phyloP scores from a whole-genome alignment of 179 eudicot genomes.

The Actinidia arguta region DNA sequence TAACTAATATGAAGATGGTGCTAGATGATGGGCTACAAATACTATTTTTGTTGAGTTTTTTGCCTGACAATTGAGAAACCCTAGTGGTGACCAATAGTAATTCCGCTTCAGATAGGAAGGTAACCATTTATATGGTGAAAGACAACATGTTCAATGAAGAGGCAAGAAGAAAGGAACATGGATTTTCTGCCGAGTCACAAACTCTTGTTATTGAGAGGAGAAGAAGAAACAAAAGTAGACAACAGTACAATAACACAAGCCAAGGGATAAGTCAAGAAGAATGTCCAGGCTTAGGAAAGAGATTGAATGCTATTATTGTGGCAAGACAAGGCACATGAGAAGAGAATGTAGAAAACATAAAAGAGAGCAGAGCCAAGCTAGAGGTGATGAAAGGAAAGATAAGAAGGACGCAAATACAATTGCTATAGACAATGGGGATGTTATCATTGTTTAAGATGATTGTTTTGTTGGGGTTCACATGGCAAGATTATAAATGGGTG shows the following conservation, averaged over 20 bases:
- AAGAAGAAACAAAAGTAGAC: background rate
- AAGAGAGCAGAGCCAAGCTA: background rate
- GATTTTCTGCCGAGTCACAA: background rate
- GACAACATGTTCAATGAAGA: slow-evolving; percentile 13
- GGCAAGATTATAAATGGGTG: background rate
- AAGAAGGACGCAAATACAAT: background rate
- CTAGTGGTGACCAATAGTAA: slow-evolving; percentile 7
- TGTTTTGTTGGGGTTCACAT: background rate
- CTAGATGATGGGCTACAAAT: too few species aligned
- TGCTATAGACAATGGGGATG: background rate
- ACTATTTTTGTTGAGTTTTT: background rate
- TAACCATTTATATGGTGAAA: background rate
- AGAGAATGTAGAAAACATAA: background rate
- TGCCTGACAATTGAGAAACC: slow-evolving; percentile 11
- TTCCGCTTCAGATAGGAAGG: background rate
- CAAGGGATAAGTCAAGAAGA: background rate
- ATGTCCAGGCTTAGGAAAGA: background rate
- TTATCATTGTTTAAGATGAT: background rate
- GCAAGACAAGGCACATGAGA: background rate
- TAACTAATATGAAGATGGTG: too few species aligned
- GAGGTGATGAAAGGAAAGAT: background rate
- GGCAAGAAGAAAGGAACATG: background rate
- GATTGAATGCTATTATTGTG: background rate
- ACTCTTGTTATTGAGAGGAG: slow-evolving; percentile 4
- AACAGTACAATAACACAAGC: background rate